These are phyloP conservation scores for Ampelocalamus luodianensis DNA, from an alignment of 176 grass and related monocot species.

Conservation along the genomic window DNA sequence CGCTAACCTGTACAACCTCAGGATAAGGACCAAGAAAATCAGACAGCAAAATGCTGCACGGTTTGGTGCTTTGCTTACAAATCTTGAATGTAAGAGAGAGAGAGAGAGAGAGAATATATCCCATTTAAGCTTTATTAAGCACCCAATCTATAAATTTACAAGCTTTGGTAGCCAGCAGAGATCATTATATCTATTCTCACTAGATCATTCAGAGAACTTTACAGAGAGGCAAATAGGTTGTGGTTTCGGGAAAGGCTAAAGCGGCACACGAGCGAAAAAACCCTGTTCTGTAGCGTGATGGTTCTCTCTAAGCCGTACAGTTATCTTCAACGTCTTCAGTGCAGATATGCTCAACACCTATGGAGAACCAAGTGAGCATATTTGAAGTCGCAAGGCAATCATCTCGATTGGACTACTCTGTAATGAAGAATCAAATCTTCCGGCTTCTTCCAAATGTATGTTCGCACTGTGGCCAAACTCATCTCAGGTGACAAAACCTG, in stretches of 20 bases:
- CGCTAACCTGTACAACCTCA: background rate
- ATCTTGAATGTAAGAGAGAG: background rate
- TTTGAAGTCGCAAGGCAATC: slow-evolving; percentile 22
- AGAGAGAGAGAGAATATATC: background rate
- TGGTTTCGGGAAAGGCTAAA: slow-evolving; percentile 13
- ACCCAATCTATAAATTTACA: slow-evolving; percentile 56
- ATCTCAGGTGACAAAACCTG: slow-evolving; percentile 80
- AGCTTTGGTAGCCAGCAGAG: slow-evolving; percentile 51
- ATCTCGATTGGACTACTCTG: slow-evolving; percentile 71
- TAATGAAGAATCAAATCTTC: slow-evolving; percentile 97
- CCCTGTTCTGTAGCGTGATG: background rate
- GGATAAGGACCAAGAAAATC: background rate
- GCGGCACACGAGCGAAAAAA: slow-evolving; percentile 9
- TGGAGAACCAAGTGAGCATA: background rate
- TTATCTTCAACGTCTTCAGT: slow-evolving; percentile 29
- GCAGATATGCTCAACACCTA: no score
- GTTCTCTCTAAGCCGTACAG: slow-evolving; percentile 17
- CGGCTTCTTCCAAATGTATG: slow-evolving; percentile 94
- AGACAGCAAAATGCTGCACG: background rate
- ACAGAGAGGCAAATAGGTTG: slow-evolving; percentile 44
- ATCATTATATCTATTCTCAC: slow-evolving; percentile 56
- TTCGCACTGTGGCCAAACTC: slow-evolving; percentile 89
- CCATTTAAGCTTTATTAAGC: slow-evolving; percentile 51
- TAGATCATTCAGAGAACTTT: slow-evolving; percentile 58
- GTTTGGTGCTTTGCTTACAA: slow-evolving; percentile 11